phyloP scores from a whole-genome alignment of 768 basidiomycete species.

The Panaeolus cyanescens region DNA sequence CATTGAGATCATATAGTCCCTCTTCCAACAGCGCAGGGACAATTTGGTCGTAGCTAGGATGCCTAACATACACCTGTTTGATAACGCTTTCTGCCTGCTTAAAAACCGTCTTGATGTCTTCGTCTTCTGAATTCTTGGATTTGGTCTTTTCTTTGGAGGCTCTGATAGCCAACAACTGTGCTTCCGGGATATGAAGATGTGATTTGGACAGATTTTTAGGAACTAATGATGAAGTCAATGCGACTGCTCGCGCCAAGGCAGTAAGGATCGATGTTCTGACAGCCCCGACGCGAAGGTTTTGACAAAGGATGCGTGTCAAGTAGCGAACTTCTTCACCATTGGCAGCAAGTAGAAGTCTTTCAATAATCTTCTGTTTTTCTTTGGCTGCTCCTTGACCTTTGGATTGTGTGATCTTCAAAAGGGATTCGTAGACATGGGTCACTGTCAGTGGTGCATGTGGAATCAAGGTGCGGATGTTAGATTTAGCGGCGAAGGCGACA shows the following conservation, averaged over 20 bases:
- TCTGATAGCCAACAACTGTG: neutral
- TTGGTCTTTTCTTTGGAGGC: slow-evolving; percentile 21
- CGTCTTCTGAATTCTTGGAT: slow-evolving; percentile 27
- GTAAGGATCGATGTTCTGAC: slow-evolving; percentile 81
- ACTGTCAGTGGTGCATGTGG: slow-evolving; percentile 71
- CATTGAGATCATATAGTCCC: slow-evolving; percentile 61
- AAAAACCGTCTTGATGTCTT: slow-evolving; percentile 45
- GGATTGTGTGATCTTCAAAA: slow-evolving; percentile 65
- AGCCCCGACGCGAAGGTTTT: slow-evolving; percentile 85
- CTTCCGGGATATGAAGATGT: slow-evolving; percentile 26
- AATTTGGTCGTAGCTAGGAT: slow-evolving; percentile 78
- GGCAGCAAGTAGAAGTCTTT: slow-evolving; percentile 81
- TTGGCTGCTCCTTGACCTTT: slow-evolving; percentile 79
- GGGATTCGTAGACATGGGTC: slow-evolving; percentile 62
- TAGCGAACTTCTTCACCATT: slow-evolving; percentile 88
- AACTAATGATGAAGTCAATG: slow-evolving; percentile 49
- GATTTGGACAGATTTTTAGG: slow-evolving; percentile 15
- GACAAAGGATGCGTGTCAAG: slow-evolving; percentile 71
- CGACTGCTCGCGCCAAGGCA: slow-evolving; percentile 78
- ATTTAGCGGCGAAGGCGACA: slow-evolving; percentile 84
- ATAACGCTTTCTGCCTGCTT: slow-evolving; percentile 62
- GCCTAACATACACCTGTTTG: slow-evolving; percentile 73
- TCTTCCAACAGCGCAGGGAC: slow-evolving; percentile 56
- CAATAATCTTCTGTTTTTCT: slow-evolving; percentile 76
- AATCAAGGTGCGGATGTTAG: slow-evolving; percentile 70